Conservation (phyloP, 1,284 basidiomycete species). For the Fomitopsis schrenkii region DNA sequence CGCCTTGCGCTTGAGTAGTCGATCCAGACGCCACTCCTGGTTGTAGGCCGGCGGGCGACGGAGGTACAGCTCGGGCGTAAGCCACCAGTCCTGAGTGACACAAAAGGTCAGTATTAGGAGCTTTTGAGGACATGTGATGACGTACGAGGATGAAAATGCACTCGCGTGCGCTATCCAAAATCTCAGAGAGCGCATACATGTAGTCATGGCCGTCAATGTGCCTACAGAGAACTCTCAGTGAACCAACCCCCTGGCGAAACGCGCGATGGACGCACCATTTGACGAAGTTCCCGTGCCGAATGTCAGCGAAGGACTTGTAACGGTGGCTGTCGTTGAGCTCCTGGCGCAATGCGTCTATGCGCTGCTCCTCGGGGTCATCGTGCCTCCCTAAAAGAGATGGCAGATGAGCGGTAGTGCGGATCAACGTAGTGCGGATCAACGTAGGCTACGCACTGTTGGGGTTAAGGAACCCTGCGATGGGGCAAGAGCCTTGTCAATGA, state of each 20-base stretch:
- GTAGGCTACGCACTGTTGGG: slow-evolving; percentile 48
- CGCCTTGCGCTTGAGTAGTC: slow-evolving; percentile 82
- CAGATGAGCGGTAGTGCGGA: not conserved
- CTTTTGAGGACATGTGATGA: not conserved
- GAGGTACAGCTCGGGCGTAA: slow-evolving; percentile 88
- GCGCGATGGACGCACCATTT: slow-evolving; percentile 65
- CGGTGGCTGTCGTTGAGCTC: slow-evolving; percentile 79
- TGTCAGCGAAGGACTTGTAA: slow-evolving; percentile 79
- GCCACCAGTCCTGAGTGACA: slow-evolving; percentile 75
- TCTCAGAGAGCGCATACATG: slow-evolving; percentile 89
- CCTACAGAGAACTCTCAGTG: slow-evolving; percentile 33
- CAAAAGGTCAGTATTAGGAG: not conserved
- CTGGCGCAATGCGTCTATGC: slow-evolving; percentile 58
- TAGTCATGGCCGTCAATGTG: slow-evolving; percentile 92
- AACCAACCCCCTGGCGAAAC: not conserved
- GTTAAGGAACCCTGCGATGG: slow-evolving; percentile 44
- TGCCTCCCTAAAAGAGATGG: slow-evolving; percentile 53
- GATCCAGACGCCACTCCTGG: slow-evolving; percentile 84
- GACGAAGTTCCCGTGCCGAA: slow-evolving; percentile 67
- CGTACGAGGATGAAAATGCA: slow-evolving; percentile 74
- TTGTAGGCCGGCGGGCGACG: slow-evolving; percentile 83
- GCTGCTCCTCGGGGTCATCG: slow-evolving; percentile 69
- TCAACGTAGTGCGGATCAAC: not conserved
- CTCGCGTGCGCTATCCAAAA: slow-evolving; percentile 75
- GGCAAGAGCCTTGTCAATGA: not conserved